Evolutionary conservation across 2,329 filamentous ascomycete species (phyloP).

Genomic region (Dryadomyces quercus-mongolicae): DNA sequence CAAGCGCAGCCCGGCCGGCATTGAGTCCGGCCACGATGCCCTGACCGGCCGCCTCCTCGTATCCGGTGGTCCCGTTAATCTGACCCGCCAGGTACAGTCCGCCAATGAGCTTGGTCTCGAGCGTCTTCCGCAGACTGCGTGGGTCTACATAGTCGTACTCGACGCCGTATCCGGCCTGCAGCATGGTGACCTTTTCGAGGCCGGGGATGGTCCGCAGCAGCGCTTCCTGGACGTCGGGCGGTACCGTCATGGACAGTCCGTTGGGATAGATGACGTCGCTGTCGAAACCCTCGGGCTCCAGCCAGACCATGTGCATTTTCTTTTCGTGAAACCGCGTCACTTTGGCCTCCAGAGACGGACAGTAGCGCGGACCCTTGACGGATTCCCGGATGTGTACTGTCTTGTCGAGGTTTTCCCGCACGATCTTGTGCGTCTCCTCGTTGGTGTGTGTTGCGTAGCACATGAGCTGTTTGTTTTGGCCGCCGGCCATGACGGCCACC

Average conservation of each 20-base stretch:
- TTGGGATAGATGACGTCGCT: slow-evolving; percentile 91
- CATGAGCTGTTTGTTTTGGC: slow-evolving; percentile 47
- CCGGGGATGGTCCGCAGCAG: slow-evolving; percentile 81
- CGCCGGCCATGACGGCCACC: slow-evolving; percentile 47
- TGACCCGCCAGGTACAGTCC: slow-evolving; percentile 90
- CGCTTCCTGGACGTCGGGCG: slow-evolving; percentile 71
- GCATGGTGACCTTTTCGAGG: slow-evolving; percentile 79
- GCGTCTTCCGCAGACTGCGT: slow-evolving; percentile 69
- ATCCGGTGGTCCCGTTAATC: slow-evolving; percentile 96
- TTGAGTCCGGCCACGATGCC: slow-evolving; percentile 90
- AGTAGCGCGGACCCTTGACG: slow-evolving; percentile 88
- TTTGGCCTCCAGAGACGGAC: slow-evolving; percentile 90
- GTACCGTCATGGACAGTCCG: slow-evolving; percentile 93
- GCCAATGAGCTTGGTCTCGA: slow-evolving; percentile 85
- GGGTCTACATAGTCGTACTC: slow-evolving; percentile 99
- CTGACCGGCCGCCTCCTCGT: slow-evolving; percentile 93
- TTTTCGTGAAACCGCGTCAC: slow-evolving; percentile 78
- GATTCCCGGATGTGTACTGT: slow-evolving; percentile 94
- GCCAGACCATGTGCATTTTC: slow-evolving; percentile 78
- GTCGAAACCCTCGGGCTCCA: slow-evolving; percentile 91
- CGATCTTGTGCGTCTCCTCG: slow-evolving; percentile 65
- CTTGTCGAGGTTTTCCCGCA: slow-evolving; percentile 83
- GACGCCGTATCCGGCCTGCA: slow-evolving; percentile 91
- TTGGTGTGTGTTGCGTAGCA: slow-evolving; percentile 88
- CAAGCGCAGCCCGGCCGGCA: slow-evolving; percentile 67